Conservation (phyloP, 2,329 filamentous ascomycete genomes). For the Pseudogymnoascus destructans region DNA sequence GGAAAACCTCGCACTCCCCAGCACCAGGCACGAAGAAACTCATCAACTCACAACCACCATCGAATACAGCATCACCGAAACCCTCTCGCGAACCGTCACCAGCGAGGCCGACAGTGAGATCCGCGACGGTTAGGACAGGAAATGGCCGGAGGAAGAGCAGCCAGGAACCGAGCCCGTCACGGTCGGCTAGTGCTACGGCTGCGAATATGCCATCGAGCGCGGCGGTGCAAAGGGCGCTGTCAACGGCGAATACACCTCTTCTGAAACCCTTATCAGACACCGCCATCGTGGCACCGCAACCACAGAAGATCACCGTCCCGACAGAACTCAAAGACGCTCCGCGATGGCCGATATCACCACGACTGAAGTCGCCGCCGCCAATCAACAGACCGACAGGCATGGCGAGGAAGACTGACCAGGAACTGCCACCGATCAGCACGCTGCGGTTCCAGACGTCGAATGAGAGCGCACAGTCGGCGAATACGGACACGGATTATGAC, state of each 20-base stretch:
- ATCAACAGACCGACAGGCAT: slow-evolving; percentile 34
- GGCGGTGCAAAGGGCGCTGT: slow-evolving; percentile 53
- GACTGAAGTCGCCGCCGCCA: slow-evolving; percentile 65
- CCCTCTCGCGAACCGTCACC: slow-evolving; percentile 38
- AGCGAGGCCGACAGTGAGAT: slow-evolving; percentile 22
- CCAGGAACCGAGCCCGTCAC: slow-evolving; percentile 50
- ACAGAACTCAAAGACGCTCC: slow-evolving; percentile 43
- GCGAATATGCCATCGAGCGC: slow-evolving; percentile 48
- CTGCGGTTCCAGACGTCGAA: slow-evolving; percentile 33
- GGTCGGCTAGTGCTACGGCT: slow-evolving; percentile 32
- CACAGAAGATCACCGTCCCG: slow-evolving; percentile 45
- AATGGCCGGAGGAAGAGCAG: slow-evolving; percentile 48
- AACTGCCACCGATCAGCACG: slow-evolving; percentile 39
- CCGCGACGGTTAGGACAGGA: slow-evolving; percentile 32
- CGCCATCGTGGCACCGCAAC: slow-evolving; percentile 45
- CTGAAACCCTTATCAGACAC: slow-evolving; percentile 51
- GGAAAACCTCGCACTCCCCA: slow-evolving; percentile 19
- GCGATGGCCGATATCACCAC: slow-evolving; percentile 66
- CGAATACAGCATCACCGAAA: slow-evolving; percentile 32
- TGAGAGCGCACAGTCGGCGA: slow-evolving; percentile 14
- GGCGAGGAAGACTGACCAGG: slow-evolving; percentile 36
- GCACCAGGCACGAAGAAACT: slow-evolving; percentile 19
- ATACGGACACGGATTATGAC: slow-evolving; percentile 20
- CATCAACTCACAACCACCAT: slow-evolving; percentile 21
- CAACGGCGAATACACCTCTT: slow-evolving; percentile 53